Conservation (phyloP, 1,284 basidiomycete genomes). For the Golubevia pallescens region DNA sequence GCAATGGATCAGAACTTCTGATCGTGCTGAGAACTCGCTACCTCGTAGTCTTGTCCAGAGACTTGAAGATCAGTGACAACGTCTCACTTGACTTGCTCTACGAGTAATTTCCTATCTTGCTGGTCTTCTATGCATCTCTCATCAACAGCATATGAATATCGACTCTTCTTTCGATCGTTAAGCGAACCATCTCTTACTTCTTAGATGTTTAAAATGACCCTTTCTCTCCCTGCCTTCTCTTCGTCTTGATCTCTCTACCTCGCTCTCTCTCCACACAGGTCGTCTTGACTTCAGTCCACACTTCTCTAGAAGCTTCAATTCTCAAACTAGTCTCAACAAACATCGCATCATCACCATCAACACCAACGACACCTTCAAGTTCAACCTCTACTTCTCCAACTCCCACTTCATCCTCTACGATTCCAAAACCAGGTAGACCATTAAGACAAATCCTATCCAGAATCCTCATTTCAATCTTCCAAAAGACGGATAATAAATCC, state of each 20-base stretch:
- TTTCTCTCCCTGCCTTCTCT: constrained; percentile 17
- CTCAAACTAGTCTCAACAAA: background rate
- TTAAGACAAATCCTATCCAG: constrained; percentile 79
- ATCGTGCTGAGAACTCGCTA: no score
- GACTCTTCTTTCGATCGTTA: no score
- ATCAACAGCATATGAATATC: no score
- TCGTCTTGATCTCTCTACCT: constrained; percentile 12
- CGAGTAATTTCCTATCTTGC: no score
- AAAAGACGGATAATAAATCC: constrained; percentile 78
- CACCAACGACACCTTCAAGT: background rate
- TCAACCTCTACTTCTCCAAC: constrained; percentile 9
- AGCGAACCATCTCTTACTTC: no score
- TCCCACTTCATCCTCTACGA: background rate
- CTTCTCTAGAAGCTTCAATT: no score
- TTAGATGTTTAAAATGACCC: no score
- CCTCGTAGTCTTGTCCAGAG: constrained; percentile 26
- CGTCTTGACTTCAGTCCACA: no score
- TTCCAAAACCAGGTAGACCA: constrained; percentile 76
- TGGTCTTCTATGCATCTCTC: no score
- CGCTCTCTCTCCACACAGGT: background rate
- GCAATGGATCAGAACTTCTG: no score
- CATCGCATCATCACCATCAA: constrained; percentile 13
- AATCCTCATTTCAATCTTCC: constrained; percentile 80
- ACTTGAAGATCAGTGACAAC: constrained; percentile 1
- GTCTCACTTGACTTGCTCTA: constrained; percentile 5